These are phyloP conservation scores for Trypanosomatidae sp. DNA, from an alignment of 208 protist genomes.

Conservation along the genomic window DNA sequence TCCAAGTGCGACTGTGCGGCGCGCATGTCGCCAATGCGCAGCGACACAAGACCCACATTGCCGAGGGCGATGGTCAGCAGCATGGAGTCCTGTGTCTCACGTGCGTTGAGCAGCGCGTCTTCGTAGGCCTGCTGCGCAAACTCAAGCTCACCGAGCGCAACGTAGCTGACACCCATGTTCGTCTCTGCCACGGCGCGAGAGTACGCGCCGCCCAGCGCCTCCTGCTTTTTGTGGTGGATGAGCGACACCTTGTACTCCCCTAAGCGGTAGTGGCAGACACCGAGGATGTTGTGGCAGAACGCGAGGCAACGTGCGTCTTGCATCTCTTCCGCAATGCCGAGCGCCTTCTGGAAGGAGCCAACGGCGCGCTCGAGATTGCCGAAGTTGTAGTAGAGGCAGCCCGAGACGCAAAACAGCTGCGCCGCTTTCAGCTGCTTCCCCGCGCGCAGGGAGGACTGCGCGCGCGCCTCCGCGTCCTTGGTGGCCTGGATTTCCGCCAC, in stretches of 20 bases:
- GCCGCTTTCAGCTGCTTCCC: slow-evolving; percentile 57
- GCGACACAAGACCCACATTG: slow-evolving; percentile 71
- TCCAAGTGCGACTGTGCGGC: slow-evolving; percentile 73
- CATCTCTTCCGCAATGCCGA: slow-evolving; percentile 55
- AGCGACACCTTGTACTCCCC: slow-evolving; percentile 75
- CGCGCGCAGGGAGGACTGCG: slow-evolving; percentile 52
- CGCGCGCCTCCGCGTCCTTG: slow-evolving; percentile 66
- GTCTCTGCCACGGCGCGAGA: slow-evolving; percentile 78
- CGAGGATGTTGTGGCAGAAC: slow-evolving; percentile 86
- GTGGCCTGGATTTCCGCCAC: slow-evolving; percentile 46
- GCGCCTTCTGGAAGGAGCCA: slow-evolving; percentile 48
- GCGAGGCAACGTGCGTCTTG: slow-evolving; percentile 57
- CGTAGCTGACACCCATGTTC: slow-evolving; percentile 88
- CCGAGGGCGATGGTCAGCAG: slow-evolving; percentile 83
- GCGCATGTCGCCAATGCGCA: slow-evolving; percentile 82
- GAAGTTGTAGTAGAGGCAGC: slow-evolving; percentile 82
- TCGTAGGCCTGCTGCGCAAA: slow-evolving; percentile 78
- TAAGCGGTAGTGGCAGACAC: slow-evolving; percentile 71
- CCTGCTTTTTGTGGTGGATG: slow-evolving; percentile 84
- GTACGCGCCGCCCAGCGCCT: slow-evolving; percentile 77
- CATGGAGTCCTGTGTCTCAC: slow-evolving; percentile 54
- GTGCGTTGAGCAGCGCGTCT: slow-evolving; percentile 69
- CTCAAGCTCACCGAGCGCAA: slow-evolving; percentile 76
- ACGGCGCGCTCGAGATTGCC: slow-evolving; percentile 75
- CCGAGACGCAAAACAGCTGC: slow-evolving; percentile 50